Percentiles rank a stretch among this genome's conserved stretches.
phyloP scores from a whole-genome alignment of 805 yeast species.

The Cyberlindnera misumaiensis region DNA sequence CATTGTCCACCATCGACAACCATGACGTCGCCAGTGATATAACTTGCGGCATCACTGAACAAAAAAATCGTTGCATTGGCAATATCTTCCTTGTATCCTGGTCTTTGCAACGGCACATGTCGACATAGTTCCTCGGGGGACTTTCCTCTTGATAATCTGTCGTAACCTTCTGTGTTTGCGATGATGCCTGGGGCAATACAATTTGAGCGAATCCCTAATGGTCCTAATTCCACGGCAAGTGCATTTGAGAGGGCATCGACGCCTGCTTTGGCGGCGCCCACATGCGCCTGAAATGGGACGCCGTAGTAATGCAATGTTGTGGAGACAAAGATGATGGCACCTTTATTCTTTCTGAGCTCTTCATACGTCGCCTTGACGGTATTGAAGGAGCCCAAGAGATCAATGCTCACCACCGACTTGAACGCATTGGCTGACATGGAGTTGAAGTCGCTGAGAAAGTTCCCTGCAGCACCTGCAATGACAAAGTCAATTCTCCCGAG shows the following conservation, averaged over 20 bases:
- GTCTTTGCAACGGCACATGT: constrained; percentile 50
- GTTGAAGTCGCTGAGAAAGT: constrained; percentile 75
- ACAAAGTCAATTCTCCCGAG: constrained; percentile 82
- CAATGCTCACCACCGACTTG: constrained; percentile 81
- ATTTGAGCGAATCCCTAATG: constrained; percentile 77
- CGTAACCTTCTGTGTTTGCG: constrained; percentile 79
- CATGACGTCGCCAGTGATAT: constrained; percentile 67
- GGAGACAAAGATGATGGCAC: constrained; percentile 69
- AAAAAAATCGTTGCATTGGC: constrained; percentile 83
- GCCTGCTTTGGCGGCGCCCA: constrained; percentile 94
- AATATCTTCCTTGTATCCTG: constrained; percentile 70
- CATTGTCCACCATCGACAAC: constrained; percentile 91
- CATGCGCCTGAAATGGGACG: constrained; percentile 83
- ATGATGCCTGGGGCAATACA: constrained; percentile 92
- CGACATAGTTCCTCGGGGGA: constrained; percentile 33
- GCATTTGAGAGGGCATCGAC: constrained; percentile 81
- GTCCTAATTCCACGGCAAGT: constrained; percentile 87
- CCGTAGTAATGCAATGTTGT: constrained; percentile 91
- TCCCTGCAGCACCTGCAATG: constrained; percentile 95
- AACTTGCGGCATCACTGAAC: constrained; percentile 76
- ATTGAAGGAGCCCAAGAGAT: constrained; percentile 81
- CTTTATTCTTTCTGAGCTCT: constrained; percentile 58
- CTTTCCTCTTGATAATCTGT: constrained; percentile 45
- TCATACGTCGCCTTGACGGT: constrained; percentile 78
- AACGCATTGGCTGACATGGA: constrained; percentile 80